Evolutionary conservation across 1,284 basidiomycete species (phyloP).

Genomic region (Malassezia nana): DNA sequence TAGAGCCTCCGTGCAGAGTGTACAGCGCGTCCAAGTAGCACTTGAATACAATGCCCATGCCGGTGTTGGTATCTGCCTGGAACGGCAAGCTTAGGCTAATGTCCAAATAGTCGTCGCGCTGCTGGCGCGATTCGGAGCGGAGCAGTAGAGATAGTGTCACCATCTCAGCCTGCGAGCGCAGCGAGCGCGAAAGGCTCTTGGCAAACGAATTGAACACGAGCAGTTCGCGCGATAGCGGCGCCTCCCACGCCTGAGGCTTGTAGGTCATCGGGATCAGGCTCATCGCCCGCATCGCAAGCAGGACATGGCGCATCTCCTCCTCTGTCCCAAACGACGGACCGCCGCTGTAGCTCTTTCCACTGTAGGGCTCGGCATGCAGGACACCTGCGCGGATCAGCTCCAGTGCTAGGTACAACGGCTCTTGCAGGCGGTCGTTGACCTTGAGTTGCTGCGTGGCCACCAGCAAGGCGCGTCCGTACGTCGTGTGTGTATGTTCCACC

Average conservation of each 20-base stretch:
- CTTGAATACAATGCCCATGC: constrained; percentile 92
- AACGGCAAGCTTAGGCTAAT: constrained; percentile 64
- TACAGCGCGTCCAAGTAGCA: constrained; percentile 68
- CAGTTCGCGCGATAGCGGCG: constrained; percentile 86
- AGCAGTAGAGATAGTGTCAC: constrained; percentile 84
- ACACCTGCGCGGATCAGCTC: constrained; percentile 81
- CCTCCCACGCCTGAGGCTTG: constrained; percentile 57
- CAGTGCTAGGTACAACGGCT: constrained; percentile 80
- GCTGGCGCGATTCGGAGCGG: constrained; percentile 70
- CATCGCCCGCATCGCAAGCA: constrained; percentile 89
- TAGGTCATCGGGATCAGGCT: constrained; percentile 86
- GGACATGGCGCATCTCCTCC: constrained; percentile 61
- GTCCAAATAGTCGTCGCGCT: constrained; percentile 82
- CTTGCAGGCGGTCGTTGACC: constrained; percentile 96
- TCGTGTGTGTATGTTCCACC: constrained; percentile 71
- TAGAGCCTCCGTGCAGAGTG: constrained; percentile 63
- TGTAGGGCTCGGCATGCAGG: constrained; percentile 86
- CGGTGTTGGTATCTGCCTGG: constrained; percentile 92
- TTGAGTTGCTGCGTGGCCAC: constrained; percentile 65
- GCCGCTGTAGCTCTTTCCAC: constrained; percentile 74
- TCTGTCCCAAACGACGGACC: constrained; percentile 75
- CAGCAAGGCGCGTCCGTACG: constrained; percentile 74
- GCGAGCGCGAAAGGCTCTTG: constrained; percentile 72
- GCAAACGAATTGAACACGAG: constrained; percentile 97
- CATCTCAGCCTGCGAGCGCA: constrained; percentile 82